Evolutionary conservation across 2,329 filamentous ascomycete genomes (phyloP), one percentile per base, ranked within the genome.

Genomic region (Ambrosiella beaveri): DNA sequence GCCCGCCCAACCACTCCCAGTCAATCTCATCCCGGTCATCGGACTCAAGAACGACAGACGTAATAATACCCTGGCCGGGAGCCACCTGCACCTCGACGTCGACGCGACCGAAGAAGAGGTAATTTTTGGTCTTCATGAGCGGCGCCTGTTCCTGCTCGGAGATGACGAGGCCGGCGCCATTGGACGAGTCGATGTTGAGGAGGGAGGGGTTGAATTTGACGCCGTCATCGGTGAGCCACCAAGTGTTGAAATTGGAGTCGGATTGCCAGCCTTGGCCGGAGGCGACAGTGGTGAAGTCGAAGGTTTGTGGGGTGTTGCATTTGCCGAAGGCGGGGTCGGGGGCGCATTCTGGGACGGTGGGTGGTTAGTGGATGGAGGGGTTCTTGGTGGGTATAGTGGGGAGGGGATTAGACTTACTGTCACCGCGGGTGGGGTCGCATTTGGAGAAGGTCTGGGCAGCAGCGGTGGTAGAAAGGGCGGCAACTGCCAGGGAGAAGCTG

Each of bases 91-190:
- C 73, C 13, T 77, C 76, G 52, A 84, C 78, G 50, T 87, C 82
- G 62, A 88, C 79, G 62, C 79, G 80, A 52, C 87, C 87, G 65
- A 89, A 93, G 84, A 93, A 89, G 67, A 93, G 86, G 72, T 89
- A 90, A 75, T 85, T 88, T 63, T 83, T 75, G 7, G 77, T 75
- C 64, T 75, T 76, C 68, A 88, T 86, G 11, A 80, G 81, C 13
- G 84, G 78, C 47, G 73, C 75, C 49, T 81, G 76, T 38, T 70
- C 71, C 37, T 73, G 70, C 6, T 77, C 68, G 0, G 74, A 76
- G 68, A 88, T 88, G 61, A 79, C 78, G 65, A 70, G 68, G 56
- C 64, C 62, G 44, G 67, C 69, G 7, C 70, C 70, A 4, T 64
- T 59, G 27, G 62, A 56, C 7, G 61, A 61, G 56, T 68, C 68